These are phyloP conservation scores for Tuber microsphaerosporum DNA, from an alignment of 495 filamentous ascomycete genomes.

Conservation along the genomic window DNA sequence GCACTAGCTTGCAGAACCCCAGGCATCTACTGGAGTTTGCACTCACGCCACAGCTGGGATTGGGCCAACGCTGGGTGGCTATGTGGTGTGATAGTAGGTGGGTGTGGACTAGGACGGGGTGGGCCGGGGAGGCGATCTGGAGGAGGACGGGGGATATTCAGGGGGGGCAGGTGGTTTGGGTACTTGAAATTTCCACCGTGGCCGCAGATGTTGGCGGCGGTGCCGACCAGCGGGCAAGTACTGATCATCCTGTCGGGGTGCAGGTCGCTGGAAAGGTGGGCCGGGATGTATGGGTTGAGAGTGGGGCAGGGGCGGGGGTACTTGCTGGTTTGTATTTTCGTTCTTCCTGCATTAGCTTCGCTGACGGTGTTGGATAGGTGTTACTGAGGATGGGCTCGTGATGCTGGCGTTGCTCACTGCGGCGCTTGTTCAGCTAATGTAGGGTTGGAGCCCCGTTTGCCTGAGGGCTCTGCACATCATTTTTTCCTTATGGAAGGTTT, in stretches of 20 bases:
- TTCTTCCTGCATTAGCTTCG: not conserved
- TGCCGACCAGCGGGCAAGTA: no score
- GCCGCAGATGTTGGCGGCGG: no score
- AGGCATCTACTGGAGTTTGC: not conserved
- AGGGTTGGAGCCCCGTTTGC: not conserved
- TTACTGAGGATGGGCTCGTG: not conserved
- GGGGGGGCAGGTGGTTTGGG: not conserved
- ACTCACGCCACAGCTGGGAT: not conserved
- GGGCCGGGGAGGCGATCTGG: not conserved
- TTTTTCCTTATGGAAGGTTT: no score
- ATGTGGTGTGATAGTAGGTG: not conserved
- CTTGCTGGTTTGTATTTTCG: not conserved
- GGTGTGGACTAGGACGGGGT: not conserved
- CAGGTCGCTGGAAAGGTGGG: no score
- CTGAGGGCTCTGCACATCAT: no score
- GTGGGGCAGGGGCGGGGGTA: not conserved
- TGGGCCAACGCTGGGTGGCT: not conserved
- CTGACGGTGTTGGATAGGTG: not conserved
- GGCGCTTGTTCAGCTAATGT: not conserved
- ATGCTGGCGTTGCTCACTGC: not conserved
- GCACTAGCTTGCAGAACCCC: not conserved
- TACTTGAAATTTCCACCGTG: not conserved
- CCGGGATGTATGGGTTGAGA: not conserved
- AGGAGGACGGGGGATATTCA: not conserved
- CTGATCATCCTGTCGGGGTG: not conserved